Evolutionary conservation across 2,329 filamentous ascomycete species (phyloP), one percentile per base, ranked within the genome.

Genomic region (Pyricularia sp.): DNA sequence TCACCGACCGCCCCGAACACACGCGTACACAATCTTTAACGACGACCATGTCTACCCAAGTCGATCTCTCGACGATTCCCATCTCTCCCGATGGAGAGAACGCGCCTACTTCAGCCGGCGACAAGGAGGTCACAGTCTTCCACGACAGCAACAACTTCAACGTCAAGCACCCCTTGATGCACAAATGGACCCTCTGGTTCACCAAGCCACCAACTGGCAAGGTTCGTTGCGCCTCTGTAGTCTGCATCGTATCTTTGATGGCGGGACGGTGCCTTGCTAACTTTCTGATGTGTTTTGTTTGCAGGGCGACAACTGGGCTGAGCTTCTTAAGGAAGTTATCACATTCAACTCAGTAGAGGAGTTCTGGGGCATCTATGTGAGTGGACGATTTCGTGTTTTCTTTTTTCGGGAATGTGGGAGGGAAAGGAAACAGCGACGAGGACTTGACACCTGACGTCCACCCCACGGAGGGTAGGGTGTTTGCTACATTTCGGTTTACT

Each of bases 61-160:
- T 90, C 78, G 88, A 90, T 73, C 82, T 90, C 71, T 88, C 86
- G 70, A 90, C 88, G 67, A 90, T 90, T 70, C 88, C 88, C 73
- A 86, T 90, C 78, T 88, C 87, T 67, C 88, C 87, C 68, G 85
- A 84, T 71, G 87, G 90, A 72, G 85, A 86, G 73, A 86, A 86
- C 76, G 80, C 70, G 79, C 83, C 69, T 79, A 81, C 72, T 76
- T 79, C 69, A 17, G 61, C 69, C 59, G 76, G 77, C 68, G 83
- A 84, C 68, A 90, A 94, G 78, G 84, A 91, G 67, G 86, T 97
- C 76, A 99, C 95, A 65, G 94, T 99, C 74, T 99, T 99, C 84
- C 94, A 99, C 79, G 93, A 98, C 82, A 91, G 95, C 75, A 92
- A 97, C 73, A 97, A 99, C 86, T 99, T 99, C 88, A 99, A 97